These are phyloP conservation scores for Spathaspora boniae DNA, from an alignment of 805 yeast species.

Conservation along the genomic window DNA sequence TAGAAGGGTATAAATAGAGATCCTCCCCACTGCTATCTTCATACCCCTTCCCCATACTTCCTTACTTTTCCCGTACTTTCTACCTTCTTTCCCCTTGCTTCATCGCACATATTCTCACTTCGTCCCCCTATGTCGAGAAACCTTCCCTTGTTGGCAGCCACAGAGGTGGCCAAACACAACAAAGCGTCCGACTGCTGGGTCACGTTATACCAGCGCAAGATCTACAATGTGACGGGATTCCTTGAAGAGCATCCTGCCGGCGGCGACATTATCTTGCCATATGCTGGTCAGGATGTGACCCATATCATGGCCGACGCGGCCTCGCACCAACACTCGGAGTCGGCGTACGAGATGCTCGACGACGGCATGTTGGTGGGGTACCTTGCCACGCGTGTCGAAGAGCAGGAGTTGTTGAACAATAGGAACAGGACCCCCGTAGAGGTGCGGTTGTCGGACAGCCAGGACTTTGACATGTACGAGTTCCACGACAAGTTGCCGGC, in stretches of 20 bases:
- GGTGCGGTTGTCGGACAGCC: conserved; percentile 35
- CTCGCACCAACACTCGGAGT: conserved; percentile 77
- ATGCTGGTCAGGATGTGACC: conserved; percentile 64
- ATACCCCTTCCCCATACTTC: too few species aligned
- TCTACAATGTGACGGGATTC: conserved; percentile 78
- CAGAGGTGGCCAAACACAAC: conserved; percentile 53
- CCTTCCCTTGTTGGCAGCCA: conserved; percentile 59
- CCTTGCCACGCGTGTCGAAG: conserved; percentile 79
- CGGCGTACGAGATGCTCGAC: conserved; percentile 82
- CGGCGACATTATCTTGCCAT: conserved; percentile 50
- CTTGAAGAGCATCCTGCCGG: conserved; percentile 75
- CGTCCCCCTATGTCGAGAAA: conserved; percentile 6
- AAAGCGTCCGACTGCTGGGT: conserved; percentile 69
- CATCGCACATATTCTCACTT: background rate
- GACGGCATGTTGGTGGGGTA: conserved; percentile 79
- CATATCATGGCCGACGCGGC: conserved; percentile 69
- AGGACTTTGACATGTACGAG: conserved; percentile 32
- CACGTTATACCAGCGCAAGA: conserved; percentile 70
- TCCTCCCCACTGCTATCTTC: too few species aligned
- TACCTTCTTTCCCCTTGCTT: too few species aligned
- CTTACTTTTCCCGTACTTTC: too few species aligned
- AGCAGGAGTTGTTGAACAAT: conserved; percentile 61
- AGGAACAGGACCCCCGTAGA: conserved; percentile 57
- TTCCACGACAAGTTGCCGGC: conserved; percentile 65
- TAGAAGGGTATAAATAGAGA: too few species aligned